phyloP scores from a whole-genome alignment of 371 early-diverging fungal genomes.

The Blastocladiella emersonii region DNA sequence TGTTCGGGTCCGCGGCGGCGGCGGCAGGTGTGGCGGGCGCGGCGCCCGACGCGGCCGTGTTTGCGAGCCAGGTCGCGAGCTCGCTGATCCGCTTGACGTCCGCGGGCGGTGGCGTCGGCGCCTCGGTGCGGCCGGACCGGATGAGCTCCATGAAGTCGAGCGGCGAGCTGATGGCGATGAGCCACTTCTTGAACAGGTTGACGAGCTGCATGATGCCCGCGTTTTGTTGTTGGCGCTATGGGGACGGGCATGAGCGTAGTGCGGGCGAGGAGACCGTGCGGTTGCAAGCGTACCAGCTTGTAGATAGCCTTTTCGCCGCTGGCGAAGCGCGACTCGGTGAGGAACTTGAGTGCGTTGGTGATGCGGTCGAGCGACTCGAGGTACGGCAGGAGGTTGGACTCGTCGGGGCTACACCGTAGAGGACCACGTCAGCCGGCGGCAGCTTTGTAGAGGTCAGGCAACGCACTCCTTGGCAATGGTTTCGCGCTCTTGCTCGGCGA shows the following conservation, averaged over 20 bases:
- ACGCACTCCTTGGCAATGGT: constrained; percentile 41
- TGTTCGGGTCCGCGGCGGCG: constrained; percentile 24
- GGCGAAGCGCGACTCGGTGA: constrained; percentile 33
- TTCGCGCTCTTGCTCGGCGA: constrained; percentile 56
- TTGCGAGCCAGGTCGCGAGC: constrained; percentile 47
- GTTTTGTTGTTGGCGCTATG: constrained; percentile 28
- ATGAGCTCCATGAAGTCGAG: constrained; percentile 23
- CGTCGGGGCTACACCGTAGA: constrained; percentile 20
- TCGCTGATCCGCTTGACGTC: constrained; percentile 34
- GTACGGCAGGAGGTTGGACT: constrained; percentile 32
- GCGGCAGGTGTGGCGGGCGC: too few relatives aligned
- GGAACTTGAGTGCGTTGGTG: constrained; percentile 38
- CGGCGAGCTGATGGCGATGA: constrained; percentile 29
- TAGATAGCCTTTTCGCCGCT: constrained; percentile 21
- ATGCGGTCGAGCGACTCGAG: constrained; percentile 37
- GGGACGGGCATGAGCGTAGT: neutral
- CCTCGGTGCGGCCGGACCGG: constrained; percentile 14
- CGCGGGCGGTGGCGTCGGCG: constrained; percentile 18
- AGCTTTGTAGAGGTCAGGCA: neutral
- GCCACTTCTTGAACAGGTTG: constrained; percentile 34
- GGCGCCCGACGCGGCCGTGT: constrained; percentile 34
- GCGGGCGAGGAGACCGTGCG: constrained; percentile 3
- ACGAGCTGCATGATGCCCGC: constrained; percentile 28
- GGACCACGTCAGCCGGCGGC: too few relatives aligned
- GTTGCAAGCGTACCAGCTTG: constrained; percentile 16